Base-by-base conservation (phyloP, 768 basidiomycete genomes). In the Rhodocollybia butyracea region DNA sequence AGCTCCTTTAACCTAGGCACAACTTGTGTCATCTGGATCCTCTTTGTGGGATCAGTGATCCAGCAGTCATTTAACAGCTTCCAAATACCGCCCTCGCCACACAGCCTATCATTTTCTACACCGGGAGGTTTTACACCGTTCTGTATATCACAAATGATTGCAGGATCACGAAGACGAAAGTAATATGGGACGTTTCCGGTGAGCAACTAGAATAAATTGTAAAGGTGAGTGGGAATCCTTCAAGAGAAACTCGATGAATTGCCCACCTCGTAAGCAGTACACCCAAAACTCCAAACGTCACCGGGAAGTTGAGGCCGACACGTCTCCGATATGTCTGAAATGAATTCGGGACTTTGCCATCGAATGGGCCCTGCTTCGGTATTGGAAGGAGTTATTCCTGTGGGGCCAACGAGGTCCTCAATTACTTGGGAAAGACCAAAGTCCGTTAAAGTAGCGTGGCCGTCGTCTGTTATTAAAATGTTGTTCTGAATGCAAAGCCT, bases 341-440 rank as follows among this genome's bases (percentile, higher is more conserved):
- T 45, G 17, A 70, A 63, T 51, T 73, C 71, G 0, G 69, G 71
- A 7, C 68, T 66, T 54, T 69, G 69, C 71, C 71, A 73, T 11
- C 71, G 61, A 17, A 67, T 48, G 7, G 71, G 69, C 0, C 69
- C 71, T 7, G 63, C 61, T n/a, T 63, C 62, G 27, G 66, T 64
- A 29, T 61, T 63, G 3, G 68, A 69, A 8, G 68, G 62, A 0
- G 70, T 72, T 32, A 61, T 59, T 1, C 71, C 71, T 38, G 48
- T 50, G 10, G 64, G 66, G 8, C 64, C 55, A 3, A 61, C 61
- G 1, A 70, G 57, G 8, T 67, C 67, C 21, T 68, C 69, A 22
- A 73, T 61, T 10, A 70, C 68, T 51, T 71, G 60, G 3, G 71
- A 68, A 15, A 80, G 67, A 38, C 78, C 78, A 53, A 80, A 79